A percentile compares a stretch with the other conserved stretches of the same genome.
Evolutionary conservation across 345 rosid genomes (phyloP).

Genomic region (Linum usitatissimum): DNA sequence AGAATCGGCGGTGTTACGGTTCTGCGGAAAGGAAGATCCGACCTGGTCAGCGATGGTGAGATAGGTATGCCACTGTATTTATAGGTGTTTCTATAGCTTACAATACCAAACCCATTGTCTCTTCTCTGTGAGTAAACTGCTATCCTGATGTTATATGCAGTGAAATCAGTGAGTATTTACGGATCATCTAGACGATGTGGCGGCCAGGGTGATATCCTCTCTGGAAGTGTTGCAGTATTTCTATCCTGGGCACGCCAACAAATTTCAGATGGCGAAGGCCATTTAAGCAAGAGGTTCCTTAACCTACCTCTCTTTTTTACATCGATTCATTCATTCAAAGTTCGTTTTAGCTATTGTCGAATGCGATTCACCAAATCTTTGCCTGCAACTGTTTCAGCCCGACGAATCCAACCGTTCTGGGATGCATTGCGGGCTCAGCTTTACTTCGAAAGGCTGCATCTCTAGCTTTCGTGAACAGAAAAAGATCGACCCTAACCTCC

Average conservation of each 20-base stretch:
- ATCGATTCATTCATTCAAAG: background rate
- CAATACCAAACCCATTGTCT: background rate
- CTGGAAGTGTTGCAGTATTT: slow-evolving; percentile 90
- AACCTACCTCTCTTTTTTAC: background rate
- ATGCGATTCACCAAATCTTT: background rate
- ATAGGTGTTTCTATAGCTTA: no score
- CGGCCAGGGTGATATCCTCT: slow-evolving; percentile 94
- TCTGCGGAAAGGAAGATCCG: slow-evolving; percentile 73
- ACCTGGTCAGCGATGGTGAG: slow-evolving; percentile 70
- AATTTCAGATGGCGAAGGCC: slow-evolving; percentile 20
- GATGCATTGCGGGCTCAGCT: slow-evolving; percentile 86
- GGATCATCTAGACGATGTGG: slow-evolving; percentile 94
- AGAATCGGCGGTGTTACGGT: slow-evolving; percentile 91
- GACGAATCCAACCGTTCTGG: slow-evolving; percentile 56
- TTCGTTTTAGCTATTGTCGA: background rate
- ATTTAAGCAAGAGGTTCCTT: slow-evolving; percentile 32
- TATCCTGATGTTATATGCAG: slow-evolving; percentile 27
- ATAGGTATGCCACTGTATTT: slow-evolving; percentile 32
- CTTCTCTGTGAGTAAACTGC: background rate
- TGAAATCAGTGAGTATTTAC: slow-evolving; percentile 60
- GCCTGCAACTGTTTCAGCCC: slow-evolving; percentile 17
- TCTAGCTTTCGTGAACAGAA: slow-evolving; percentile 51
- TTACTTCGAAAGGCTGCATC: slow-evolving; percentile 82
- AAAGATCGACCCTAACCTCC: slow-evolving; percentile 72
- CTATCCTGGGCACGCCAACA: slow-evolving; percentile 71